Evolutionary conservation across 768 basidiomycete genomes (phyloP).

Genomic region (Tephrocybe sp.): DNA sequence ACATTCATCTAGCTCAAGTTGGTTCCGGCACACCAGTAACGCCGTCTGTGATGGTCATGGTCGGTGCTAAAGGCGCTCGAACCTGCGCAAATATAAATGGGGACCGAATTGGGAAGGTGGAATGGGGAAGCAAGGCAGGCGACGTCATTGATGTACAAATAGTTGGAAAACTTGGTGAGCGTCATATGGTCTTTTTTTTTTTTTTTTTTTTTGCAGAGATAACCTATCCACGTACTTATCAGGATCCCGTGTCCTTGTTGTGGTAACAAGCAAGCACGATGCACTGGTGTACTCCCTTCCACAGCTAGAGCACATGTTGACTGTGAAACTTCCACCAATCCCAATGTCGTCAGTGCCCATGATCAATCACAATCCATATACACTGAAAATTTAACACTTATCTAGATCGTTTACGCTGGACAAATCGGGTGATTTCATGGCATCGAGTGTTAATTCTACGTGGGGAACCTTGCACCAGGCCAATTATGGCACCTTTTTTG

Average conservation of each 20-base stretch:
- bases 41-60: slow-evolving; percentile 42
- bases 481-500: slow-evolving; percentile 58
- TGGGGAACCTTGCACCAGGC: slow-evolving; percentile 34
- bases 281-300: slow-evolving; percentile 62
- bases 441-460: slow-evolving; percentile 33
- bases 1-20: slow-evolving; percentile 37
- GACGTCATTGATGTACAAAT: slow-evolving; percentile 48
- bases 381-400: background rate
- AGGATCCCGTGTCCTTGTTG: slow-evolving; percentile 55
- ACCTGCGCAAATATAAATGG: slow-evolving; percentile 59
- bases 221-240: slow-evolving; percentile 1
- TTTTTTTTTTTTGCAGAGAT: background rate
- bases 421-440: slow-evolving; percentile 50
- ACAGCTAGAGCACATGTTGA: slow-evolving; percentile 53
- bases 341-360: slow-evolving; percentile 29
- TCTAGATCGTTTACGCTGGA: slow-evolving; percentile 17
- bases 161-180: slow-evolving; percentile 60
- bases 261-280: slow-evolving; percentile 49
- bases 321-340: slow-evolving; percentile 32
- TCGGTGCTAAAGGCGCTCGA: slow-evolving; percentile 58
- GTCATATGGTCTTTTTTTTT: background rate
- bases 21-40: slow-evolving; percentile 19
- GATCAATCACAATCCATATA: background rate
- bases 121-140: slow-evolving; percentile 57
- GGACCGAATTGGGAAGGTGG: slow-evolving; percentile 61